Base-by-base conservation (phyloP, 202 grass and related monocot species). In the Digitaria exilis region DNA sequence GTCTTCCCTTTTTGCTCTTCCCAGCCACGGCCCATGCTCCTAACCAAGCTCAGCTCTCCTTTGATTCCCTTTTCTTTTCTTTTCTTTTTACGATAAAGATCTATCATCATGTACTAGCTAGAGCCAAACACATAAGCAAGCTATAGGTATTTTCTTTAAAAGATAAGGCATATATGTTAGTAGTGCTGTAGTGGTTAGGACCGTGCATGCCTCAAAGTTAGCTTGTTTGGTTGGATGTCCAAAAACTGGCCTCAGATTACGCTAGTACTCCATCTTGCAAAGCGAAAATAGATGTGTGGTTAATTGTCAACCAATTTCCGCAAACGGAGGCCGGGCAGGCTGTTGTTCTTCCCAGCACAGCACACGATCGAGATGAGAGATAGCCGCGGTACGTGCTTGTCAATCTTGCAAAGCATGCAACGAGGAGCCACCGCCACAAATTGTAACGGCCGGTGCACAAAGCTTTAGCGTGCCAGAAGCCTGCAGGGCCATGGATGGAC, bases 321-420 rank as follows among this genome's bases (percentile, higher is more conserved):
- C 41, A 44, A 37, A 25, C 28, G 2, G 10, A 60, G 57, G 57
- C 24, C 57, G 24, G 57, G 10, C 25, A 21, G 42, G 68, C 24
- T 71, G 25, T 26, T 46, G 26, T 74, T 21, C 37, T 39, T 39
- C 37, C 37, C 37, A 39, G 37, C 37, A n/a, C n/a, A n/a, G n/a
- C n/a, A 39, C 37, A 8, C 37, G 37, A 39, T 39, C n/a, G n/a
- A n/a, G 37, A 39, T 39, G 0, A 39, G n/a, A n/a, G 37, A 5
- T 39, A 39, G 4, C 37, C 37, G 37, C 37, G 1, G 4, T n/a
- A n/a, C n/a, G n/a, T 39, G 37, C 1, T 39, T 39, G 37, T 39
- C 37, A 74, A 59, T 66, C 84, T 69, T 76, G 24, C 34, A 88
- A 82, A 73, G 59, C 57, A 79, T 88, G 85, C 85, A 70, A 82